A percentile compares a stretch with the other conserved stretches of the same genome.
Conservation (phyloP, 2,329 filamentous ascomycete species). For the Corinectria fuckeliana region DNA sequence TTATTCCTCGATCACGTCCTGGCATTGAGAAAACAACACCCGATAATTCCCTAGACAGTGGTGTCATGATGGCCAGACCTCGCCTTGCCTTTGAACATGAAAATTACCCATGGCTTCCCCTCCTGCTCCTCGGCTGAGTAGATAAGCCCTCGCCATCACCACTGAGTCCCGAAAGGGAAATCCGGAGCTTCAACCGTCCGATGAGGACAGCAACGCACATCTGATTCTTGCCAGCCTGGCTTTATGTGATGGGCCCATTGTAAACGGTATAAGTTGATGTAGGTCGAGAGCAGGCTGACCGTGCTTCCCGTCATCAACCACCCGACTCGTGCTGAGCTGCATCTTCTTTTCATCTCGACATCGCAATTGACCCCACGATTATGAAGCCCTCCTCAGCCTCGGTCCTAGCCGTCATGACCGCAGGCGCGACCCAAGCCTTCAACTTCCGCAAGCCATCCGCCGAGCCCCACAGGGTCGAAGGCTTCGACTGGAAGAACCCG, state of each 20-base stretch:
- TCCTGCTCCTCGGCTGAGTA: not conserved
- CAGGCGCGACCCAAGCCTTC: slow-evolving; percentile 37
- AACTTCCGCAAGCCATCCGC: slow-evolving; percentile 37
- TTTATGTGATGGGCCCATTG: slow-evolving; percentile 15
- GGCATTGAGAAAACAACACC: not conserved
- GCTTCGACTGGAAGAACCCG: slow-evolving; percentile 51
- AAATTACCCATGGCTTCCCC: not conserved
- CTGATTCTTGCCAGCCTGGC: slow-evolving; percentile 6
- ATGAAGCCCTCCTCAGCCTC: slow-evolving; percentile 35
- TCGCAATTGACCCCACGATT: slow-evolving; percentile 1
- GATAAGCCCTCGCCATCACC: slow-evolving; percentile 8
- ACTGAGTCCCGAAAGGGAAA: slow-evolving; percentile 33
- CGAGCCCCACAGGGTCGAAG: slow-evolving; percentile 42
- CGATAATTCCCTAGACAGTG: not conserved
- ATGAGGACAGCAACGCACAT: slow-evolving; percentile 36
- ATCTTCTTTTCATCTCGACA: not conserved
- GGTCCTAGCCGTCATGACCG: slow-evolving; percentile 16
- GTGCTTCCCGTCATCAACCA: not conserved
- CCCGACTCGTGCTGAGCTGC: not conserved
- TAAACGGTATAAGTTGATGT: not conserved
- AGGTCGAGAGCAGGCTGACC: too few relatives aligned
- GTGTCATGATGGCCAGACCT: slow-evolving; percentile 2
- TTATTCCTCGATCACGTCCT: not conserved
- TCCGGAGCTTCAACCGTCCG: slow-evolving; percentile 35
- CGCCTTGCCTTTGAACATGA: not conserved